These are phyloP conservation scores for Maudiozyma humilis DNA, from an alignment of 1,139 yeast genomes.

Conservation along the genomic window DNA sequence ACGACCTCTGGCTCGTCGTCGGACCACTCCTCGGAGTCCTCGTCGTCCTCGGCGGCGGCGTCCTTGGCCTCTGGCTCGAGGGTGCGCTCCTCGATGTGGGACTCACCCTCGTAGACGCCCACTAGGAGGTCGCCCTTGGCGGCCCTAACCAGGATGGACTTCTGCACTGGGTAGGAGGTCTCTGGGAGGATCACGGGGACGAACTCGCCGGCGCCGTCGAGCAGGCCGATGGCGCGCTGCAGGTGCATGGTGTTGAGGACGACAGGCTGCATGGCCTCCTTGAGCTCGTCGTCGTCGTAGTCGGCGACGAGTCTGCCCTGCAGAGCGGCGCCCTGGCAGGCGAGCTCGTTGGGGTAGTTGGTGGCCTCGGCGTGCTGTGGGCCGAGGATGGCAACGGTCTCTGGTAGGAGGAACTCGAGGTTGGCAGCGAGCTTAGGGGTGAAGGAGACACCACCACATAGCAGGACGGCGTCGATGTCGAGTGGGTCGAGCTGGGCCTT, in stretches of 20 bases:
- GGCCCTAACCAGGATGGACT: conserved; percentile 57
- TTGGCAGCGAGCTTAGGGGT: conserved; percentile 84
- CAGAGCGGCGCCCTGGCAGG: conserved; percentile 93
- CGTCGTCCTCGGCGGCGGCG: conserved; percentile 40
- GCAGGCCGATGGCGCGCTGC: conserved; percentile 75
- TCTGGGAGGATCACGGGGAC: conserved; percentile 69
- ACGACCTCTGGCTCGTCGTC: conserved; percentile 73
- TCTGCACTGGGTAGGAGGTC: conserved; percentile 89
- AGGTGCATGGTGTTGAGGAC: conserved; percentile 87
- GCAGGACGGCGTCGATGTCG: conserved; percentile 83
- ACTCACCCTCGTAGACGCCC: conserved; percentile 77
- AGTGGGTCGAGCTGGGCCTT: conserved; percentile 81
- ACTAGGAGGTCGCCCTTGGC: conserved; percentile 58
- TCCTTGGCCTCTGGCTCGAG: conserved; percentile 57
- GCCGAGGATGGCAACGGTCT: conserved; percentile 64
- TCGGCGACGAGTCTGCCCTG: conserved; percentile 81
- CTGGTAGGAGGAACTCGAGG: conserved; percentile 70
- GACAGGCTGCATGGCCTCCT: conserved; percentile 77
- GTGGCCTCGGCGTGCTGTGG: conserved; percentile 74
- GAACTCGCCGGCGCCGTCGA: conserved; percentile 64
- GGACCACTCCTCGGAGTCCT: conserved; percentile 46
- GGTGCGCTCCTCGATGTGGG: conserved; percentile 69
- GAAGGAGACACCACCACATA: conserved; percentile 90
- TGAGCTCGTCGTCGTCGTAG: conserved; percentile 80
- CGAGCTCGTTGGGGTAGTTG: conserved; percentile 74